A percentile compares a stretch with the other conserved stretches of the same genome.
Evolutionary conservation across 768 basidiomycete species (phyloP).

Genomic region (Dictyophora rubrovolvata): DNA sequence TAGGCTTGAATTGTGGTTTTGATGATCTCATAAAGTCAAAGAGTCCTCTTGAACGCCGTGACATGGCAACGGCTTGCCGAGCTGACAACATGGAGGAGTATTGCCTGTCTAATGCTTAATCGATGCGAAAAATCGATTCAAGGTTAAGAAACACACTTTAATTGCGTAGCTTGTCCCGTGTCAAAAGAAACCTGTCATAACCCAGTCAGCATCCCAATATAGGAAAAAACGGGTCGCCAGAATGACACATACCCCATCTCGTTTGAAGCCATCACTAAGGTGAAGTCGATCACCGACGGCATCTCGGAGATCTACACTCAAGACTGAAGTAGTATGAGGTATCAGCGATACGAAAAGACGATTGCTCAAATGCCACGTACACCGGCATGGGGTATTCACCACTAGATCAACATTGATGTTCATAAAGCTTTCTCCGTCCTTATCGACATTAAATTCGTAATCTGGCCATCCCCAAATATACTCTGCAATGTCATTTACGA

Average conservation of each 20-base stretch:
- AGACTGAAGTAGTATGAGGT: slow-evolving; percentile 33
- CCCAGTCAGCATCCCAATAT: not conserved
- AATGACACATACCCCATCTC: slow-evolving; percentile 62
- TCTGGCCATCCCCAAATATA: slow-evolving; percentile 92
- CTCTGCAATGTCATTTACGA: slow-evolving; percentile 84
- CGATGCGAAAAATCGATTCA: slow-evolving; percentile 1
- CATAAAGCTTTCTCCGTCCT: slow-evolving; percentile 47
- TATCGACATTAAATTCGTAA: slow-evolving; percentile 81
- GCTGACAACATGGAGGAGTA: slow-evolving; percentile 61
- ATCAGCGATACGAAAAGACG: not conserved
- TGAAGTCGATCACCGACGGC: slow-evolving; percentile 88
- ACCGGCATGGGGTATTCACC: slow-evolving; percentile 87
- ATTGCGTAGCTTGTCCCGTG: slow-evolving; percentile 63
- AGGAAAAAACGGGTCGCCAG: not conserved
- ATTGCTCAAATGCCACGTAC: slow-evolving; percentile 39
- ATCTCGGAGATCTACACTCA: slow-evolving; percentile 85
- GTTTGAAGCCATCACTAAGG: slow-evolving; percentile 66
- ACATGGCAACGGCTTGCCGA: slow-evolving; percentile 59
- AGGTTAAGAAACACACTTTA: slow-evolving; percentile 37
- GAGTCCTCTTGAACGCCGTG: slow-evolving; percentile 63
- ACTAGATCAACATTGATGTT: slow-evolving; percentile 87
- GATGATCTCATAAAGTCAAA: slow-evolving; percentile 43
- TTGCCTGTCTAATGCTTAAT: slow-evolving; percentile 29
- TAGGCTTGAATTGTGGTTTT: slow-evolving; percentile 49
- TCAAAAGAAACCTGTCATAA: slow-evolving; percentile 62